Base-by-base conservation (phyloP, 1,284 basidiomycete species). In the Leccinum griseonigrum region DNA sequence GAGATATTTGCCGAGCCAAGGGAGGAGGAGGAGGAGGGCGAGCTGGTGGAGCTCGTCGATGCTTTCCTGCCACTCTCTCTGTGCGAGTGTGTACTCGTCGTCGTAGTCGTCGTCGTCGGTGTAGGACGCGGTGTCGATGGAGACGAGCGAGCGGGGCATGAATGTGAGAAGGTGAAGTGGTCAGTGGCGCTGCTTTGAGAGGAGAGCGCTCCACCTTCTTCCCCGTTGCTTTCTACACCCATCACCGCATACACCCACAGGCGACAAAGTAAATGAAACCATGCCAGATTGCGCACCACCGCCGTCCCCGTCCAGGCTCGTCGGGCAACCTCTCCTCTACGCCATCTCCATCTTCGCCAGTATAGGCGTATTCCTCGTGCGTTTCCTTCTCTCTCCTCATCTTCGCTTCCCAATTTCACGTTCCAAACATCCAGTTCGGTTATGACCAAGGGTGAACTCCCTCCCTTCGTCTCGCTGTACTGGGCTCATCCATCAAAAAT, bases 51-150 rank as follows among this genome's bases (percentile, higher is more conserved):
- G 82, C 74, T 97, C 93, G 65, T 86, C 78, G 58, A 97, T 70
- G 70, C 89, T 92, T 75, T 97, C 95, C 70, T 94, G 90, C 95
- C 95, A 97, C 78, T 97, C 94, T 69, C 90, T 83, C 75, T 94
- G 91, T 8, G 92, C 91, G 61, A 92, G 78, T 16, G 84, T 85
- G 64, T 85, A 84, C 64, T 90, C 87, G 65, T 87, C 77, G 65
- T 92, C 90, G 73, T 90, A 87, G 70, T 83, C 90, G 73, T 90
- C 88, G 70, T 83, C 84, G 16, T 78, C 84, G 69, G 69, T 70
- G 62, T 80, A 76, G 36, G 87, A 83, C 26, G 75, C 77, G 54
- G 81, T 68, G 67, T 80, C 81, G 58, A 81, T 66, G n/a, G 82
- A 83, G 57, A 70, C 66, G 59, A 78, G 71, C n/a, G 83, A 83